phyloP scores from a whole-genome alignment of 495 filamentous ascomycete genomes.

The Penicillium ochrochloron region DNA sequence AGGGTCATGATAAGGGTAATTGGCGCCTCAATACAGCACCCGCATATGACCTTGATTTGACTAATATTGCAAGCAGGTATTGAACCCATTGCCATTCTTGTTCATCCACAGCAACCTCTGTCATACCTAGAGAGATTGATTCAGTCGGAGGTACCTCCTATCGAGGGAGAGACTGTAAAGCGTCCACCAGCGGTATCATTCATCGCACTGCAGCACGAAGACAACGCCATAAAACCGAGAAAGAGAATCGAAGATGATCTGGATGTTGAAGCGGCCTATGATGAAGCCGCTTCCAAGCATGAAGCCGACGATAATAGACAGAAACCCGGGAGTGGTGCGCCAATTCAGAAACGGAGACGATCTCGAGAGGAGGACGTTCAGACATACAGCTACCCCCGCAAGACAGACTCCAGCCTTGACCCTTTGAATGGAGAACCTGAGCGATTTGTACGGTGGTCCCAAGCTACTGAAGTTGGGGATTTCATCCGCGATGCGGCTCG shows the following conservation, averaged over 20 bases:
- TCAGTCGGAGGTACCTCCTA: conserved; percentile 80
- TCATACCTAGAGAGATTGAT: conserved; percentile 91
- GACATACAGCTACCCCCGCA: conserved; percentile 43
- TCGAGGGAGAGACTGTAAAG: conserved; percentile 61
- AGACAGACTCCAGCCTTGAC: conserved; percentile 27
- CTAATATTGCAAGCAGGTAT: conserved; percentile 61
- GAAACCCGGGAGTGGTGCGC: conserved; percentile 11
- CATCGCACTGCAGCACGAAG: conserved; percentile 72
- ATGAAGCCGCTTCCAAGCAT: not conserved
- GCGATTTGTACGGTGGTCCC: conserved; percentile 86
- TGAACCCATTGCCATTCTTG: conserved; percentile 83
- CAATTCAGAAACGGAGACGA: conserved; percentile 18
- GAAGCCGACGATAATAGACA: conserved; percentile 12
- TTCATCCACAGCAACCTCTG: conserved; percentile 91
- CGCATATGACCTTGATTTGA: conserved; percentile 11
- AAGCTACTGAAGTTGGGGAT: conserved; percentile 88
- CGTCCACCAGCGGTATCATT: conserved; percentile 79
- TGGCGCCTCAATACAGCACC: conserved; percentile 39
- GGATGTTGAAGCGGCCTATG: conserved; percentile 31
- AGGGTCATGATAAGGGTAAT: conserved; percentile 52
- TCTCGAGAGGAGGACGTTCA: conserved; percentile 39
- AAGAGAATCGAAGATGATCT: conserved; percentile 57
- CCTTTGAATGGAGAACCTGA: conserved; percentile 27
- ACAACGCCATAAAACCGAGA: conserved; percentile 57
- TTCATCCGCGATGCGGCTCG: conserved; percentile 92